Evolutionary conservation across 192 early-diverging fungal genomes (phyloP).

Genomic region (Mortierella claussenii): DNA sequence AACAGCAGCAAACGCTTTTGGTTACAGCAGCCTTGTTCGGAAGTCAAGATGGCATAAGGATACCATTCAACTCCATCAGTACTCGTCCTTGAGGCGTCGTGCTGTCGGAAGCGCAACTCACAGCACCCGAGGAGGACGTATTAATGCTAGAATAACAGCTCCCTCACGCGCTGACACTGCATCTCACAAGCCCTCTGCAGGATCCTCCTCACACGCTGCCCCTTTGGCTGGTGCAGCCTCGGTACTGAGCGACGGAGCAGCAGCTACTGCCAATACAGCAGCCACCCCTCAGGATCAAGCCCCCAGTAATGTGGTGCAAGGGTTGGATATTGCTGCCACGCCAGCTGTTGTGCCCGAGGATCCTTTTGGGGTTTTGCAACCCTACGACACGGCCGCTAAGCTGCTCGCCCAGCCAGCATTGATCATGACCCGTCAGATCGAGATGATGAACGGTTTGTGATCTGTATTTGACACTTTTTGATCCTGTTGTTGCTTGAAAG

Average conservation of each 20-base stretch:
- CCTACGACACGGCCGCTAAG: conserved; percentile 35
- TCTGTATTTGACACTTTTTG: conserved; percentile 15
- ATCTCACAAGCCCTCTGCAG: conserved; percentile 1
- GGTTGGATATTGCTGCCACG: conserved; percentile 38
- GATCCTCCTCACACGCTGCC: background rate
- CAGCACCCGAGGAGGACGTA: conserved; percentile 20
- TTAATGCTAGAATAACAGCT: conserved; percentile 19
- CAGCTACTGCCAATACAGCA: background rate
- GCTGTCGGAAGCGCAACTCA: background rate
- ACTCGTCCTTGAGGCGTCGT: conserved; percentile 31
- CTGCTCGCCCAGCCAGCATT: conserved; percentile 67
- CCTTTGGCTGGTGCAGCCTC: conserved; percentile 21
- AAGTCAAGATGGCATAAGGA: too few relatives aligned
- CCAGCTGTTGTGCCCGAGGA: conserved; percentile 49
- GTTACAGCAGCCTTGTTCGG: too few relatives aligned
- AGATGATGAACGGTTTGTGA: conserved; percentile 80
- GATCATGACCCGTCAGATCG: conserved; percentile 78
- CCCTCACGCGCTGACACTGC: conserved; percentile 13
- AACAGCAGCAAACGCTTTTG: too few relatives aligned
- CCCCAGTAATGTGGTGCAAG: conserved; percentile 16
- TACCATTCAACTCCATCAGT: background rate
- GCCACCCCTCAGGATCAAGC: conserved; percentile 10
- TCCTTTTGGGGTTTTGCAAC: conserved; percentile 45
- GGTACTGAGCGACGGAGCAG: background rate
- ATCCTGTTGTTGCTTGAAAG: conserved; percentile 33